Evolutionary conservation across 192 early-diverging fungal species (phyloP).

Genomic region (Entrophospora sp.): DNA sequence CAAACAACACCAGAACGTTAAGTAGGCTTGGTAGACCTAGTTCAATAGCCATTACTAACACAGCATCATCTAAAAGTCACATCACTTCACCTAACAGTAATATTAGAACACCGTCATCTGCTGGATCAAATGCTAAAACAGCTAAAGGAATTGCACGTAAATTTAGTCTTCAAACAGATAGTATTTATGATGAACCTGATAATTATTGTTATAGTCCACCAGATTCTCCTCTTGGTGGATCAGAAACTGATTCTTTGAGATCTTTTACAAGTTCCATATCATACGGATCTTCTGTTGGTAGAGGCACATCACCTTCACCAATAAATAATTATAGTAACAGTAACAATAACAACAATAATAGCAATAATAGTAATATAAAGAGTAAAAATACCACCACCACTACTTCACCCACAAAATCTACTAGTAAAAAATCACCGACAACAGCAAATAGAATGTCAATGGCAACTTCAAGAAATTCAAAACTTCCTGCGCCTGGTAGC

Average conservation of each 20-base stretch:
- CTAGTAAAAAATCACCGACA: not conserved
- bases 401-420: not conserved
- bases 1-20: no score
- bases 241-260: slow-evolving; percentile 14
- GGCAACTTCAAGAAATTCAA: not conserved
- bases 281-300: slow-evolving; percentile 12
- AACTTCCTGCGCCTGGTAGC: not conserved
- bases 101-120: not conserved
- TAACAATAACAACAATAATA: no score
- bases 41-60: no score
- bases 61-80: no score
- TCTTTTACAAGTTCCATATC: slow-evolving; percentile 17
- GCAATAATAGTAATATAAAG: no score
- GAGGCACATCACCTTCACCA: slow-evolving; percentile 13
- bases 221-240: slow-evolving; percentile 8
- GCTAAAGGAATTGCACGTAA: not conserved
- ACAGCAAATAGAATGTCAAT: not conserved
- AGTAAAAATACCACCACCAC: not conserved
- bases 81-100: not conserved
- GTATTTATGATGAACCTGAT: not conserved
- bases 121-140: not conserved
- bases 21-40: no score
- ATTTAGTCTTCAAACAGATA: not conserved
- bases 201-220: slow-evolving; percentile 1
- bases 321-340: no score